phyloP scores from a whole-genome alignment of 208 protist species.

The Eutreptiella sp. region DNA sequence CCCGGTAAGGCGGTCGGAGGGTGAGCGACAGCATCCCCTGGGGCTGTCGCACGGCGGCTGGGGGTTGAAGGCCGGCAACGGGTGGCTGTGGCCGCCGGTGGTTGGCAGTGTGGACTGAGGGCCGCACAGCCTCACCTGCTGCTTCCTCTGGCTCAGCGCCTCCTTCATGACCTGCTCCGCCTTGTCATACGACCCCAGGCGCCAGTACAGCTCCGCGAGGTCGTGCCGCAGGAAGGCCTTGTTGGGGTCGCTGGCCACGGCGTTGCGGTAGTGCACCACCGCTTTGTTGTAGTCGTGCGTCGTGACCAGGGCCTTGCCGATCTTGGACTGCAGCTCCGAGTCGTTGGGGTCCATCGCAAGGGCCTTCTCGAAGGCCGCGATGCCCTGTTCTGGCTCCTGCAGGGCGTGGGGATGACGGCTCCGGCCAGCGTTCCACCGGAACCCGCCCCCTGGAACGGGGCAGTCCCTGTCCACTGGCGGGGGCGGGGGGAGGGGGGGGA shows the following conservation, averaged over 20 bases:
- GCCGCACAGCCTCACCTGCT: conserved; percentile 28
- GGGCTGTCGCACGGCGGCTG: too few relatives aligned
- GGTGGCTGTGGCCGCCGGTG: too few relatives aligned
- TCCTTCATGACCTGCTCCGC: conserved; percentile 54
- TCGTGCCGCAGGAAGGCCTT: conserved; percentile 70
- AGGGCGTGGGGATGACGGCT: too few relatives aligned
- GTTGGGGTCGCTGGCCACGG: conserved; percentile 54
- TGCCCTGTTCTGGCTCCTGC: conserved; percentile 59
- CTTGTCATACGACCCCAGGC: conserved; percentile 54
- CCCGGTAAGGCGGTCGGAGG: too few relatives aligned
- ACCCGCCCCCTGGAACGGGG: too few relatives aligned
- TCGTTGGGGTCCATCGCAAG: conserved; percentile 67
- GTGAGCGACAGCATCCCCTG: too few relatives aligned
- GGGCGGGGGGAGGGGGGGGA: too few relatives aligned
- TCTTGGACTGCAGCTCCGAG: conserved; percentile 68
- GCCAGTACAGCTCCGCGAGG: conserved; percentile 78
- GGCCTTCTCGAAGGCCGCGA: conserved; percentile 75
- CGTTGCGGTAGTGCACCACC: conserved; percentile 76
- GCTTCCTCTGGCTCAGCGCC: conserved; percentile 44
- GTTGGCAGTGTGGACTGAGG: too few relatives aligned
- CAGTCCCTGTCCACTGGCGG: too few relatives aligned
- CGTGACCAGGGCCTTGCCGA: conserved; percentile 79
- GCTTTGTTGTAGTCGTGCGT: conserved; percentile 85
- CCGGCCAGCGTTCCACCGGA: too few relatives aligned
- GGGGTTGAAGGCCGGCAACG: too few relatives aligned